Conservation (phyloP, 352 stramenopile genomes). For the Phytophthora colocasiae region DNA sequence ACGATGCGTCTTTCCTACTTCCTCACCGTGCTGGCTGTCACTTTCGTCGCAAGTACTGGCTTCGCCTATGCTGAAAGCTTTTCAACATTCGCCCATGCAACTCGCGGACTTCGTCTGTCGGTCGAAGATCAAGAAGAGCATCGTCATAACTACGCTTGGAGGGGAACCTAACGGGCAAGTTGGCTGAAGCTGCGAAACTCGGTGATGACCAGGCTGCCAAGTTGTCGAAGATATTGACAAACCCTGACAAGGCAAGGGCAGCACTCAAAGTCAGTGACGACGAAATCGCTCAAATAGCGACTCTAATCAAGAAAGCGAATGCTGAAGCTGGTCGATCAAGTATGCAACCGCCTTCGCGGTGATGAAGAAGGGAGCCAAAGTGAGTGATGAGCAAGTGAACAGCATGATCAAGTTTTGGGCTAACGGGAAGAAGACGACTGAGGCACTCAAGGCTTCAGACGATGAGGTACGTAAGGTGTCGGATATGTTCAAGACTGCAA, state of each 20-base stretch:
- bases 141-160: no score
- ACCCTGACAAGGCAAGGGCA: neutral
- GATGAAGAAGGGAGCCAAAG: neutral
- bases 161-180: neutral
- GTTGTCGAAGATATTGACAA: neutral
- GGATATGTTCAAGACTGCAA: neutral
- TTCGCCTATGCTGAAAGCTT: neutral
- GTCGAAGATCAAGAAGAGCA: neutral
- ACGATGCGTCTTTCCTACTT: slow-evolving; percentile 6
- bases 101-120: neutral
- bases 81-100: neutral
- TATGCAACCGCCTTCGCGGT: neutral
- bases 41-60: slow-evolving; percentile 3
- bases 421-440: neutral
- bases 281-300: neutral
- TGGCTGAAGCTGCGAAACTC: neutral
- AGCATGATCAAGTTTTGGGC: neutral
- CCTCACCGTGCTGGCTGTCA: neutral
- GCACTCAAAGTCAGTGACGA: neutral
- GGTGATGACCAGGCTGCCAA: neutral
- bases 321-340: neutral
- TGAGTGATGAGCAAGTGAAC: neutral
- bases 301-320: neutral
- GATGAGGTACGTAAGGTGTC: no score
- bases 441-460: neutral